Evolutionary conservation across 2,329 filamentous ascomycete species (phyloP), one percentile per base, ranked within the genome.

Genomic region (Claviceps fusiformis): DNA sequence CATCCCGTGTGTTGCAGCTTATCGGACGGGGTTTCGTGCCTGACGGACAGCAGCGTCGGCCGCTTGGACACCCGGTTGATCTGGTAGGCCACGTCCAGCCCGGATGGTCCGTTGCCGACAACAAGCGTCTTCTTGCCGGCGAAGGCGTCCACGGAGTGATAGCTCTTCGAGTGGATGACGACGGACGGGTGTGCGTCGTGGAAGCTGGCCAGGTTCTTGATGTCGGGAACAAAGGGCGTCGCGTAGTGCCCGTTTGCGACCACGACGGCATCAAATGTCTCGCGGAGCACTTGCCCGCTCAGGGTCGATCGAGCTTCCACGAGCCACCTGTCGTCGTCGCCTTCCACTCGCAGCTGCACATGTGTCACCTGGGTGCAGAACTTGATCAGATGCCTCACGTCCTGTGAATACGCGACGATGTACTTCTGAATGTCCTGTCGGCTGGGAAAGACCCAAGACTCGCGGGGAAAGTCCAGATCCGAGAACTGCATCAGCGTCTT

Each of bases 21-120:
- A 19, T 74, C 73, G 1, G 72, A 66, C 3, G 71, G 62, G 1
- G 76, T 75, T 63, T 64, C 74, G 69, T 71, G 78, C 67, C 69
- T 80, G 62, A 71, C 86, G 71, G 74, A 88, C 59, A 84, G 68
- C n/a, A 92, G 70, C 1, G 93, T 69, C 11, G 82, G 83, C 2
- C 70, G 70, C 58, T 73, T 69, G 64, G 81, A 83, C 41, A 82
- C 75, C 6, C 72, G 65, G 52, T 77, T 79, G 61, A 96, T 86
- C 66, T 96, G 92, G 2, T 76, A 71, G 17, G 85, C 85, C 62
- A 97, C 89, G 64, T 97, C 92, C 17, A 89, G 71, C 0, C 89
- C 92, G 0, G 89, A 95, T 0, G 90, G 86, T 0, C 86, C 86
- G 62, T 89, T 93, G 10, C 92, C 92, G 0, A 96, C 82, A 0